These are phyloP conservation scores for Xylaria longipes DNA, from an alignment of 495 filamentous ascomycete genomes.

Conservation along the genomic window DNA sequence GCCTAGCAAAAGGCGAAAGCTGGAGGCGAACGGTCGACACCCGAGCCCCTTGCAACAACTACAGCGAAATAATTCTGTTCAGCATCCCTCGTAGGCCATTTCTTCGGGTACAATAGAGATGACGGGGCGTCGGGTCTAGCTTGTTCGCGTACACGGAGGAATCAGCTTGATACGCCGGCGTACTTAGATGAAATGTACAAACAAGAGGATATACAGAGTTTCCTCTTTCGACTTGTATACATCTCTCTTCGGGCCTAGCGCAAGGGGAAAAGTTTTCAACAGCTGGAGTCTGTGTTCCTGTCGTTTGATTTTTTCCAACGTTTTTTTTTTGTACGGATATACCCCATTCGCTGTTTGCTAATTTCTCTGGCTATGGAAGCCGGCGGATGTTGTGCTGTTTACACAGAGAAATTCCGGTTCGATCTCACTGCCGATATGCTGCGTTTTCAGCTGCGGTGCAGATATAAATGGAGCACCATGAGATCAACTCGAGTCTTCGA, in stretches of 20 bases:
- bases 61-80: background rate
- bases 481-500: background rate
- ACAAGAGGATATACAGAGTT: background rate
- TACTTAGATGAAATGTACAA: background rate
- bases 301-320: background rate
- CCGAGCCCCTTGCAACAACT: slow-evolving; percentile 7
- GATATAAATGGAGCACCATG: background rate
- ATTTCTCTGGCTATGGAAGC: background rate
- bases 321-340: slow-evolving; percentile 9
- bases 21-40: slow-evolving; percentile 18
- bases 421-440: background rate
- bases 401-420: background rate
- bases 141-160: background rate
- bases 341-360: slow-evolving; percentile 11
- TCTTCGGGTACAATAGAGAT: background rate
- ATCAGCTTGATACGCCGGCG: background rate
- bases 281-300: background rate
- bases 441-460: background rate
- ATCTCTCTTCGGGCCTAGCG: background rate
- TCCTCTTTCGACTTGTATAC: background rate
- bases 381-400: background rate
- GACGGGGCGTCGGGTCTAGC: background rate
- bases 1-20: slow-evolving; percentile 18
- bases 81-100: background rate
- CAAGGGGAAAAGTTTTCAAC: background rate